Conservation (phyloP, 352 stramenopile genomes). For the Globisporangium takayamanum region DNA sequence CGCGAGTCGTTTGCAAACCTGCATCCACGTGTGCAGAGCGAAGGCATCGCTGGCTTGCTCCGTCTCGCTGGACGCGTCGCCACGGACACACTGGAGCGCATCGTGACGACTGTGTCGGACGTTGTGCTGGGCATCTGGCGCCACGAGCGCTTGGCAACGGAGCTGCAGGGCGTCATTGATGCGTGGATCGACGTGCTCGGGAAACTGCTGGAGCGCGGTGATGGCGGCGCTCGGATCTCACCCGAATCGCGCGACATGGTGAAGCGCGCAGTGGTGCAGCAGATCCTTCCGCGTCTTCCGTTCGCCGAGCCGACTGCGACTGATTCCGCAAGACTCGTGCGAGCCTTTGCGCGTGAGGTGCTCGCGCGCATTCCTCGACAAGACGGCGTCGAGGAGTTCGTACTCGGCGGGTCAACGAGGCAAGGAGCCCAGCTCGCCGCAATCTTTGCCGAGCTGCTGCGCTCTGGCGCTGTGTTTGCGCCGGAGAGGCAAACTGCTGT, state of each 20-base stretch:
- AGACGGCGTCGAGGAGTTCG: constrained; percentile 7
- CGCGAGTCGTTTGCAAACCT: constrained; percentile 3
- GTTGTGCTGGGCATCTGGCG: constrained; percentile 3
- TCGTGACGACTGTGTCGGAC: constrained; percentile 1
- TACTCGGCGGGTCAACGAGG: not conserved
- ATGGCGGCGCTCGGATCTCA: not conserved
- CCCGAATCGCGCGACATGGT: constrained; percentile 8
- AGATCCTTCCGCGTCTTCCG: constrained; percentile 6
- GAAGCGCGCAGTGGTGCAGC: constrained; percentile 2
- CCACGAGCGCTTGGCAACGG: not conserved
- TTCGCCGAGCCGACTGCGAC: not conserved
- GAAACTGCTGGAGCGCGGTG: not conserved
- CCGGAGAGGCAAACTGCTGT: constrained; percentile 8
- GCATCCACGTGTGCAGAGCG: constrained; percentile 4
- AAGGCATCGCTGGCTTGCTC: constrained; percentile 1
- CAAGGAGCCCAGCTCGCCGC: constrained; percentile 3
- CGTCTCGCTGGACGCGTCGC: constrained; percentile 4
- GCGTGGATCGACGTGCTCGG: constrained; percentile 9
- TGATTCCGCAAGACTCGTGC: not conserved
- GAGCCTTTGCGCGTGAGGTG: constrained; percentile 5
- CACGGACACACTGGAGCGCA: not conserved
- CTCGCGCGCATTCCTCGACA: constrained; percentile 8
- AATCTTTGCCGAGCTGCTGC: constrained; percentile 12
- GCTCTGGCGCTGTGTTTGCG: constrained; percentile 1
- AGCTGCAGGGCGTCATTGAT: constrained; percentile 1